Percentiles rank a stretch among this genome's conserved stretches.
Evolutionary conservation across 106 monocot species (phyloP).

Genomic region (Cymbidium sinense): DNA sequence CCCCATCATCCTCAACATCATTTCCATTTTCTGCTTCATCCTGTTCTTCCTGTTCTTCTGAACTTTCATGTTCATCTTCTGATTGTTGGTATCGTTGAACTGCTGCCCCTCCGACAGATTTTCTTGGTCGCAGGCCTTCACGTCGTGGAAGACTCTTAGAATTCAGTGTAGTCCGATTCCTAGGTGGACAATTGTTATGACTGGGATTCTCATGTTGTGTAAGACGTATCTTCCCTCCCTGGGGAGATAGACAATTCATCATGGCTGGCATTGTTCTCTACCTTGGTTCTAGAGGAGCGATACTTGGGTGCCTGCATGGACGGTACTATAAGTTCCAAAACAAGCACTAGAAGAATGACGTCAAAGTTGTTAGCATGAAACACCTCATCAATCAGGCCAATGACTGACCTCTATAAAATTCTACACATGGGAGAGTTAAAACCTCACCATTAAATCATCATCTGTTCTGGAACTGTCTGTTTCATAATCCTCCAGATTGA

Average conservation of each 20-base stretch:
- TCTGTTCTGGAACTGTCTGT: slow-evolving; percentile 86
- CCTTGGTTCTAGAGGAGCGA: slow-evolving; percentile 63
- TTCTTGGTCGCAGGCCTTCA: slow-evolving; percentile 86
- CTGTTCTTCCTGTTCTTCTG: slow-evolving; percentile 49
- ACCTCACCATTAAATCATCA: slow-evolving; percentile 94
- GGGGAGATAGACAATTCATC: slow-evolving; percentile 35
- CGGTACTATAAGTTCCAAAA: neutral
- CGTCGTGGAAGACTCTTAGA: slow-evolving; percentile 54
- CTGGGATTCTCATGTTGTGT: slow-evolving; percentile 58
- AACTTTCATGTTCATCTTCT: slow-evolving; percentile 70
- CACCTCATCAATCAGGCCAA: slow-evolving; percentile 18
- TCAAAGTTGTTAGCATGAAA: slow-evolving; percentile 5
- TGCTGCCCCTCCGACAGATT: slow-evolving; percentile 34
- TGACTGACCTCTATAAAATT: slow-evolving; percentile 45
- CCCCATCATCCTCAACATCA: slow-evolving; percentile 41
- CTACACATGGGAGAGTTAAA: slow-evolving; percentile 37
- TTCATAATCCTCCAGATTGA: slow-evolving; percentile 75
- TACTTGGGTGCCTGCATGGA: slow-evolving; percentile 53
- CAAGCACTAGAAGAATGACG: neutral
- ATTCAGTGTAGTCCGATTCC: slow-evolving; percentile 31
- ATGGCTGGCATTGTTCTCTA: slow-evolving; percentile 38
- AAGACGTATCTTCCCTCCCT: slow-evolving; percentile 28
- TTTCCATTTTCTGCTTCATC: slow-evolving; percentile 60
- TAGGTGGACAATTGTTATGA: slow-evolving; percentile 40
- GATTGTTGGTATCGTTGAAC: slow-evolving; percentile 49